Evolutionary conservation across 2,329 filamentous ascomycete genomes (phyloP), one percentile per base, ranked within the genome.

Genomic region (Botrytis elliptica): DNA sequence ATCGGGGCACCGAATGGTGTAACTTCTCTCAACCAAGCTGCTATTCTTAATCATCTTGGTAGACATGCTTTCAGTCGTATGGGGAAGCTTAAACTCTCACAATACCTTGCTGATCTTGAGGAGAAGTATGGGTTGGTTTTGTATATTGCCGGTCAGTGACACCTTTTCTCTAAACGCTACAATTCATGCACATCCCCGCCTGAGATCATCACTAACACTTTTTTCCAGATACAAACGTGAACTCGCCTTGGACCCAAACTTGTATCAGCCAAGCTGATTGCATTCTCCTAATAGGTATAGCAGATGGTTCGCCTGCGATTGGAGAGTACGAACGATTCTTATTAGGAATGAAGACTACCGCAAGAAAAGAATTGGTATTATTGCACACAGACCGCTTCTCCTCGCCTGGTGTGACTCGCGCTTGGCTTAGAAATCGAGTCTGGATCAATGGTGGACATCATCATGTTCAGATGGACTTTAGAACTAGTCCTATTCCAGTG

Each of bases 361-460:
- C 96, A 0, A 89, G 95, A 69, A 99, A 98, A 82, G 93, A 97
- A 76, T 86, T 99, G 4, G 94, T 99, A 1, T 84, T 99, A 38
- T 84, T 99, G 4, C 97, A 99, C 81, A 86, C 92, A 0, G 96
- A 99, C 79, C 89, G 95, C 68, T 98, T 95, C 82, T 97, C 93
- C 62, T 87, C 89, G 0, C 91, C 94, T 7, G 96, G 96, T 0
- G 82, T 97, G 52, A 98, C 96, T 0, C 87, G 96, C 70, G 90
- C 92, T 46, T 99, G 96, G 96, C 84, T 99, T 22, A 90, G 91
- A 75, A 98, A 97, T 79, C 91, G 96, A 1, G 91, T 97, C 75
- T 99, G 96, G 96, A 96, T 99, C 82, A 99, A 98, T 77, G 96
- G 96, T 25, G 95, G 95, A 8, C 97, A 99, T 81, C 96, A 97